Evolutionary conservation across 140 eudicot species (phyloP).

Genomic region (Eryngium alpinum): DNA sequence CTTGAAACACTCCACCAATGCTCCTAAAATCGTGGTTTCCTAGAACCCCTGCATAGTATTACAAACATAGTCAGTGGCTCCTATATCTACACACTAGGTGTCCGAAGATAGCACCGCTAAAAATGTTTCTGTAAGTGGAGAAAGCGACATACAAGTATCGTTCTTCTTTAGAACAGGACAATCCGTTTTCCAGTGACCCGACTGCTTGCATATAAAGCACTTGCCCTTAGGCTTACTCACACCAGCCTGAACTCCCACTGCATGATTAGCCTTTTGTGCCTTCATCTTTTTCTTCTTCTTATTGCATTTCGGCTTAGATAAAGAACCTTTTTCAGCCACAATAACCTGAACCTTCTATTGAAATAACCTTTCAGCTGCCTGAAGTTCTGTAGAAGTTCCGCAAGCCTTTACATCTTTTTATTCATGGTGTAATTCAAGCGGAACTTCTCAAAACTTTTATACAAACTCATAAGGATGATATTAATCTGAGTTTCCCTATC

Average conservation of each 20-base stretch:
- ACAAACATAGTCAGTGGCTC: too few species aligned
- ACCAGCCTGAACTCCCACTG: background rate
- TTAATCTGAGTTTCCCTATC: background rate
- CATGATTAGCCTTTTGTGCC: background rate
- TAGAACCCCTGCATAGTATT: background rate
- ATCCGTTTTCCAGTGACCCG: background rate
- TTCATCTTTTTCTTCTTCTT: background rate
- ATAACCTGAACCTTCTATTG: background rate
- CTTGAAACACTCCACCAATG: too few species aligned
- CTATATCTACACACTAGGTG: too few species aligned
- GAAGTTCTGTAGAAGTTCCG: background rate
- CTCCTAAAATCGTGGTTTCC: too few species aligned
- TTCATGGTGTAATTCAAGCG: background rate
- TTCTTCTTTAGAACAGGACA: background rate
- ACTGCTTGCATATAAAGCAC: background rate
- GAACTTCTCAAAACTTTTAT: background rate
- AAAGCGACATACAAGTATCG: too few species aligned
- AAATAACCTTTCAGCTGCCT: background rate
- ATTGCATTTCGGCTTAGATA: background rate
- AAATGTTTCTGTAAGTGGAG: too few species aligned
- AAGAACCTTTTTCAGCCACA: background rate
- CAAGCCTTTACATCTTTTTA: background rate
- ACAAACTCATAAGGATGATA: background rate
- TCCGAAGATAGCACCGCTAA: too few species aligned
- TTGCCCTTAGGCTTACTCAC: background rate